A percentile compares a stretch with the other conserved stretches of the same genome.
phyloP scores from a whole-genome alignment of 1,284 basidiomycete species.

The Puccinia sorghi region DNA sequence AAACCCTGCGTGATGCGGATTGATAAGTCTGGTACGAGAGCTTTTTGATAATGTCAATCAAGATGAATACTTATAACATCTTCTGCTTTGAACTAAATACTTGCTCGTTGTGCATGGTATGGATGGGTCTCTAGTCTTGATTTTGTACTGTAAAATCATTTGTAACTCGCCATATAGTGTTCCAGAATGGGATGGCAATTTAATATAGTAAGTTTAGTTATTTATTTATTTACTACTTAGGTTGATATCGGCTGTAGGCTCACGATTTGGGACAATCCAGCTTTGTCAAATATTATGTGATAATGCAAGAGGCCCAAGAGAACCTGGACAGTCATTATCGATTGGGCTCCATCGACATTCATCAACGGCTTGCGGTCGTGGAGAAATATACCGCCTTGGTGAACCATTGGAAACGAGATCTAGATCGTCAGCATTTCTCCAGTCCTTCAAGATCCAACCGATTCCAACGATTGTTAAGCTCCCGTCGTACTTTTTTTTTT shows the following conservation, averaged over 20 bases:
- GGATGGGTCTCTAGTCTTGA: slow-evolving; percentile 4
- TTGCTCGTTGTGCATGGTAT: not conserved
- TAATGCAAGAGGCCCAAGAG: slow-evolving; percentile 41
- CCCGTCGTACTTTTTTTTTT: not conserved
- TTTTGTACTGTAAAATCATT: slow-evolving; percentile 34
- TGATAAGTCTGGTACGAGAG: slow-evolving; percentile 14
- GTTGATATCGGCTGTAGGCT: not conserved
- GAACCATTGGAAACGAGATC: slow-evolving; percentile 15
- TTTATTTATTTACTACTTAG: not conserved
- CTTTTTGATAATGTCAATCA: not conserved
- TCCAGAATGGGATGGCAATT: slow-evolving; percentile 30
- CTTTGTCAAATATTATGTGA: slow-evolving; percentile 38
- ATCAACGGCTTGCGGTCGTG: not conserved
- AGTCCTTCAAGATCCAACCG: not conserved
- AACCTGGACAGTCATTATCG: slow-evolving; percentile 41
- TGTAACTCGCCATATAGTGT: slow-evolving; percentile 35
- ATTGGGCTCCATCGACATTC: slow-evolving; percentile 24
- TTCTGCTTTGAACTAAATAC: not conserved
- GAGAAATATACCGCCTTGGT: slow-evolving; percentile 32
- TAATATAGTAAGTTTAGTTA: slow-evolving; percentile 24
- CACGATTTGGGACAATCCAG: not conserved
- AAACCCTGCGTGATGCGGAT: slow-evolving; percentile 45
- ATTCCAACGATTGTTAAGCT: not conserved
- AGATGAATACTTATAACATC: not conserved
- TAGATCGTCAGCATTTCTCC: slow-evolving; percentile 9